phyloP scores from a whole-genome alignment of 352 stramenopile species.

The Phytophthora meadii region DNA sequence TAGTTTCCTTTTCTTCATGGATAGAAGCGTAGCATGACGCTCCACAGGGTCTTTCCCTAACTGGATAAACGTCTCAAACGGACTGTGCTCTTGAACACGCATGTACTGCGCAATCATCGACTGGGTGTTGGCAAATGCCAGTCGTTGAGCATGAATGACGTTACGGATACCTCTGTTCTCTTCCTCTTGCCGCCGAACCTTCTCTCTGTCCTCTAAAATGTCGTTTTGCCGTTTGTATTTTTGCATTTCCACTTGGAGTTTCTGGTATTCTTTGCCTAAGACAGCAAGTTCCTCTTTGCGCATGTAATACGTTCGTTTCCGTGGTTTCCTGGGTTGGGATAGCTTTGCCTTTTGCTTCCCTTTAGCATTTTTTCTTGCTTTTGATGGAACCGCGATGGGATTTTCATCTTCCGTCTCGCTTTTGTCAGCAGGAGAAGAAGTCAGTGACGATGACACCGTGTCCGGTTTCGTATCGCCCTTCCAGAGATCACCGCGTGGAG shows the following conservation, averaged over 20 bases:
- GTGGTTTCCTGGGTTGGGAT: conserved; percentile 31
- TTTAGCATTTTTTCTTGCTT: not conserved
- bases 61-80: conserved; percentile 51
- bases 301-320: conserved; percentile 60
- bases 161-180: conserved; percentile 40
- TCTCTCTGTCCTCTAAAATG: conserved; percentile 30
- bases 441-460: conserved; percentile 12
- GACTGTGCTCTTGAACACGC: conserved; percentile 44
- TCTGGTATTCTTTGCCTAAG: conserved; percentile 28
- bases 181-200: conserved; percentile 21
- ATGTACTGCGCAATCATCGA: conserved; percentile 54
- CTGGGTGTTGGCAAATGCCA: conserved; percentile 47
- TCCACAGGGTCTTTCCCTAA: conserved; percentile 37
- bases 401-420: conserved; percentile 15
- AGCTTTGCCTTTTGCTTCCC: conserved; percentile 5
- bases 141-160: conserved; percentile 42
- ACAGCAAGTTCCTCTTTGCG: conserved; percentile 50
- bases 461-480: conserved; percentile 5
- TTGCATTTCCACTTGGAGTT: conserved; percentile 30
- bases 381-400: not conserved
- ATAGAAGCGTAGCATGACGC: conserved; percentile 41
- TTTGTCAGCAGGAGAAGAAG: conserved; percentile 12
- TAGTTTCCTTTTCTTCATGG: conserved; percentile 50
- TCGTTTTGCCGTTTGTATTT: conserved; percentile 32
- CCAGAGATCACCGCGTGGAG: conserved; percentile 13